Base-by-base conservation (phyloP, 2,329 filamentous ascomycete species). In the Aspergillus arachidicola region DNA sequence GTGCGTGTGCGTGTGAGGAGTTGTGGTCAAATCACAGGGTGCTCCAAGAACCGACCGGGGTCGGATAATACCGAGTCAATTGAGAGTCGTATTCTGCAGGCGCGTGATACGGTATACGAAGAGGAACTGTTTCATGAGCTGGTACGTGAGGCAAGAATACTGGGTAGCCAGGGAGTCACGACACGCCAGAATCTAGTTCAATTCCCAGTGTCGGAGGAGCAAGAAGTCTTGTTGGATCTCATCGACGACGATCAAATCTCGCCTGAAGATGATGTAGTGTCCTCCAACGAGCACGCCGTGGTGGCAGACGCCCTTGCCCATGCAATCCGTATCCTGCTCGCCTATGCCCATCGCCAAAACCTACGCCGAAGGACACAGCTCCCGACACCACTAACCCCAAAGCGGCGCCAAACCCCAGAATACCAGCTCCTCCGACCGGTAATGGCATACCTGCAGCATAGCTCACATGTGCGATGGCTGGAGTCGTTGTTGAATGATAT, bases 121-220 rank as follows among this genome's bases (percentile, higher is more conserved):
- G 85, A 89, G 2, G 95, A 99, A 74, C 81, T 99, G 1, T 97
- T 93, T 85, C 89, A 96, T 69, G 95, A 99, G 78, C 83, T 98
- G 64, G 89, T 90, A 58, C 86, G 92, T 21, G 95, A 99, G 78
- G 89, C 91, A 0, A 89, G 93, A 19, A 84, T 85, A 0, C 82
- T 97, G 26, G 84, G 89, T 3, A 87, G 89, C 12, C 89, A 91
- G 64, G 87, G 89, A 11, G 89, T 97, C 14, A 85, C 84, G 30
- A 85, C 89, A 16, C 84, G 87, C 41, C 87, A 85, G 16, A 80
- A 86, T 30, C 79, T 83, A 3, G 82, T 93, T 48, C 81, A 82
- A 11, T 87, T 88, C 70, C 79, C 83, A 3, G 75, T 87, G 1
- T 81, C 84, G n/a, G 71, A 82, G 1, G 76, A 82, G 4, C 83